A percentile compares a stretch with the other conserved stretches of the same genome.
These are phyloP conservation scores for Hypoxylon cercidicola DNA, from an alignment of 495 filamentous ascomycete genomes.

Conservation along the genomic window DNA sequence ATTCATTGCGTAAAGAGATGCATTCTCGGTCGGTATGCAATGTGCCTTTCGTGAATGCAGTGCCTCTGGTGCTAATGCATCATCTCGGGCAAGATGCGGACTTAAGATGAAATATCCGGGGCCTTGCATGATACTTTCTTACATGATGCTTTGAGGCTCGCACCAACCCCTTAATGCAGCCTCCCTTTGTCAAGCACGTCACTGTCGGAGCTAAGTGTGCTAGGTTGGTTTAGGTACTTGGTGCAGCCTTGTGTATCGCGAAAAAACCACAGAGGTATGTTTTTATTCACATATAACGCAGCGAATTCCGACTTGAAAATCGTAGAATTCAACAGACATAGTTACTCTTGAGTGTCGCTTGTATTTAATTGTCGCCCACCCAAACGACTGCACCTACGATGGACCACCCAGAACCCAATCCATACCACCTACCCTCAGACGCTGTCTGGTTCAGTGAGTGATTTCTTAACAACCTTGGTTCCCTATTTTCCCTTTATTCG, in stretches of 20 bases:
- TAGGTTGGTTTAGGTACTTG: no score
- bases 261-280: no score
- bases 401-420: conserved; percentile 48
- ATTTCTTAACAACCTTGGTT: background rate
- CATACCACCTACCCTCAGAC: conserved; percentile 57
- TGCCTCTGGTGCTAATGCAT: no score
- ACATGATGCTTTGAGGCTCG: background rate
- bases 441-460: conserved; percentile 63
- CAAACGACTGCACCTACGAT: conserved; percentile 20
- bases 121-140: background rate
- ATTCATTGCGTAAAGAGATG: no score
- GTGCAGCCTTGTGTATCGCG: background rate
- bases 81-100: no score
- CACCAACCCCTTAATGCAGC: background rate
- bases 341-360: background rate
- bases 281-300: background rate
- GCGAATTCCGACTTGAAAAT: background rate
- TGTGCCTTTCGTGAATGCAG: no score
- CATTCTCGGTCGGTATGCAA: no score
- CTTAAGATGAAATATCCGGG: background rate
- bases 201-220: no score
- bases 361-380: background rate
- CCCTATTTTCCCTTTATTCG: conserved; percentile 4
- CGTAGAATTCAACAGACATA: background rate
- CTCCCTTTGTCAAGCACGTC: no score